These are phyloP conservation scores for Coemansia biformis DNA, from an alignment of 192 early-diverging fungal genomes.

Conservation along the genomic window DNA sequence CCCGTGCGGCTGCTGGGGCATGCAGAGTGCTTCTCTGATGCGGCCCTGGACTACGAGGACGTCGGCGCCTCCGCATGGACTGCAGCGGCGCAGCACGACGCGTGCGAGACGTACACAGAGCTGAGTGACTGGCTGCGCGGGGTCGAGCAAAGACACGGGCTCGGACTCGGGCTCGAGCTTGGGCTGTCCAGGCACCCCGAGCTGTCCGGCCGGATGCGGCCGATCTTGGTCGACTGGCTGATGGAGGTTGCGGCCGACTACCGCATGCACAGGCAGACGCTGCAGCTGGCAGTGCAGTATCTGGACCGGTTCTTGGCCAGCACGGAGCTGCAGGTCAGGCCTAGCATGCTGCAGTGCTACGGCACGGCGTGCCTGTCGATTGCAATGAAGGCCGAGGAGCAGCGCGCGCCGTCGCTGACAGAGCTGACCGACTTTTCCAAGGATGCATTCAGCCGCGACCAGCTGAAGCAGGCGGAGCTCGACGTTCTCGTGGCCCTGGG, in stretches of 20 bases:
- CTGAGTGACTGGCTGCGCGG: conserved; percentile 18
- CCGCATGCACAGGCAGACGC: conserved; percentile 48
- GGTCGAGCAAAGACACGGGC: conserved; percentile 28
- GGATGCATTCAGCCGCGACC: conserved; percentile 41
- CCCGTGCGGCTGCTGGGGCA: too few species aligned
- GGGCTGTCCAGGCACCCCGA: conserved; percentile 43
- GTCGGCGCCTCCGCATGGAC: too few species aligned
- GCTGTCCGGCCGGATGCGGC: conserved; percentile 49
- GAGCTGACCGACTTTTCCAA: conserved; percentile 47
- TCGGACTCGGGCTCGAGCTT: conserved; percentile 10
- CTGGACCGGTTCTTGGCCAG: conserved; percentile 43
- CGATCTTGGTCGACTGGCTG: conserved; percentile 55
- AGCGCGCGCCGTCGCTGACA: conserved; percentile 35
- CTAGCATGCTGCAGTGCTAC: conserved; percentile 50
- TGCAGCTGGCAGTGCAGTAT: conserved; percentile 46
- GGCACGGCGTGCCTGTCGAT: conserved; percentile 51
- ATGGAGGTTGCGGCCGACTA: conserved; percentile 52
- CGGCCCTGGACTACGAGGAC: too few species aligned
- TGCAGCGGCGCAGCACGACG: conserved; percentile 2
- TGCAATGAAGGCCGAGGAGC: conserved; percentile 52
- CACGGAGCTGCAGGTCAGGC: conserved; percentile 23
- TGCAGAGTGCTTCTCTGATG: too few species aligned
- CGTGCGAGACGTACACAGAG: conserved; percentile 15
- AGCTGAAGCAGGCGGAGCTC: conserved; percentile 45
- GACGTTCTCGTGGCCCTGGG: conserved; percentile 40